Conservation (phyloP, 2,329 filamentous ascomycete species). For the Fusarium sublunatum region DNA sequence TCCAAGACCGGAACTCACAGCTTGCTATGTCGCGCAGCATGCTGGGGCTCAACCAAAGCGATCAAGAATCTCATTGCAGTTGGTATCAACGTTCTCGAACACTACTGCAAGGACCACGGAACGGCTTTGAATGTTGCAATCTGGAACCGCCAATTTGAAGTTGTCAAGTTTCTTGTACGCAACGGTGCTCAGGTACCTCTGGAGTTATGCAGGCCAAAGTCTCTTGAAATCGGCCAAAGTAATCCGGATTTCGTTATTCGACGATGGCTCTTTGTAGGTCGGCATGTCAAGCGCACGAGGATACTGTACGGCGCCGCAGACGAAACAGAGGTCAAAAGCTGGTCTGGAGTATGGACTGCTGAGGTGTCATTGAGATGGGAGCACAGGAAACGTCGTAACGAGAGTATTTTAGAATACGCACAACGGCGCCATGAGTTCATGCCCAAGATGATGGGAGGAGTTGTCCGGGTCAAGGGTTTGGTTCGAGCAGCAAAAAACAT, state of each 20-base stretch:
- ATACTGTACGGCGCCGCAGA: neutral
- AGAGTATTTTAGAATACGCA: neutral
- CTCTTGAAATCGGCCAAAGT: neutral
- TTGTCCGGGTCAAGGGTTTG: neutral
- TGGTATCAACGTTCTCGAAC: neutral
- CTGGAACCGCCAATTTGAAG: neutral
- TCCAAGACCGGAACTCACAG: neutral
- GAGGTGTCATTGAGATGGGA: constrained; percentile 2
- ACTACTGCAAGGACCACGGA: constrained; percentile 6
- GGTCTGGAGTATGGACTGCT: neutral
- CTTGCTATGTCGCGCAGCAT: neutral
- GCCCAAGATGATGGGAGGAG: neutral
- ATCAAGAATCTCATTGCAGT: neutral
- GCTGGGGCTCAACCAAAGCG: neutral
- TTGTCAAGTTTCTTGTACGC: constrained; percentile 1
- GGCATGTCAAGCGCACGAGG: neutral
- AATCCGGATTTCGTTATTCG: neutral
- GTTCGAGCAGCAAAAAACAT: neutral
- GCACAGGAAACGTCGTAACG: neutral
- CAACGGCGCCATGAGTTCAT: neutral
- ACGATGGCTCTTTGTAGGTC: neutral
- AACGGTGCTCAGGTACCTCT: neutral
- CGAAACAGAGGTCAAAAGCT: neutral
- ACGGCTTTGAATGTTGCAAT: neutral
- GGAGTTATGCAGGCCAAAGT: neutral